These are phyloP conservation scores for Ogataea hybrid DNA, from an alignment of 1,139 yeast species.

Conservation along the genomic window DNA sequence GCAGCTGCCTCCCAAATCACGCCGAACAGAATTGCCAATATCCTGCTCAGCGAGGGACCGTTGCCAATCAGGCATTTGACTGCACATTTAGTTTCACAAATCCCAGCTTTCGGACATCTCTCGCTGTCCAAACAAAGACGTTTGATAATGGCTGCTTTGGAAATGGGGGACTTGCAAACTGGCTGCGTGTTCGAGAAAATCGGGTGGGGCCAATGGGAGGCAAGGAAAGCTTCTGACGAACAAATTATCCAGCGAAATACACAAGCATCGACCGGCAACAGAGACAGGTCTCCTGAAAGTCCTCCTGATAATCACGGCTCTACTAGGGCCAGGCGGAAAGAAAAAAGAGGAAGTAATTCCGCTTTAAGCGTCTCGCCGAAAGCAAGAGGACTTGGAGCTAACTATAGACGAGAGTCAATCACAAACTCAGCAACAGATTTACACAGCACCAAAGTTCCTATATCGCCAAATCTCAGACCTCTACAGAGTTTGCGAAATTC, in stretches of 20 bases:
- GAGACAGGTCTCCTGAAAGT: constrained; percentile 16
- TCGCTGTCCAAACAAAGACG: constrained; percentile 88
- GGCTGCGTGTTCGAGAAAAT: constrained; percentile 82
- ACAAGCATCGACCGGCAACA: constrained; percentile 35
- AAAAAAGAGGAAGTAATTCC: constrained; percentile 12
- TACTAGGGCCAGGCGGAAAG: constrained; percentile 14
- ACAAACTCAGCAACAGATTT: constrained; percentile 46
- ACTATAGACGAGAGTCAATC: constrained; percentile 51
- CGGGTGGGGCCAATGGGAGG: constrained; percentile 99
- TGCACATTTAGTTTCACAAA: constrained; percentile 68
- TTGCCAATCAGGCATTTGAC: constrained; percentile 90
- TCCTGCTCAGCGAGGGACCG: constrained; percentile 77
- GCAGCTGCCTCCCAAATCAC: constrained; percentile 89
- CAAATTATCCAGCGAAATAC: constrained; percentile 37
- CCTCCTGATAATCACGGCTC: constrained; percentile 9
- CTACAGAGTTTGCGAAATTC: constrained; percentile 28
- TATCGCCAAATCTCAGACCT: constrained; percentile 32
- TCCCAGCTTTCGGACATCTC: constrained; percentile 74
- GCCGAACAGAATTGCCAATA: constrained; percentile 69
- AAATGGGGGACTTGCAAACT: constrained; percentile 60
- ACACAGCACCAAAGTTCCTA: constrained; percentile 47
- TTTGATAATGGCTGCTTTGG: constrained; percentile 85
- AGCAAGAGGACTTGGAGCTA: constrained; percentile 18
- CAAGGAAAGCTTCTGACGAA: constrained; percentile 42
- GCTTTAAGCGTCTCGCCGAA: constrained; percentile 24